Base-by-base conservation (phyloP, 257 asterid species). In the Echites panduratus region DNA sequence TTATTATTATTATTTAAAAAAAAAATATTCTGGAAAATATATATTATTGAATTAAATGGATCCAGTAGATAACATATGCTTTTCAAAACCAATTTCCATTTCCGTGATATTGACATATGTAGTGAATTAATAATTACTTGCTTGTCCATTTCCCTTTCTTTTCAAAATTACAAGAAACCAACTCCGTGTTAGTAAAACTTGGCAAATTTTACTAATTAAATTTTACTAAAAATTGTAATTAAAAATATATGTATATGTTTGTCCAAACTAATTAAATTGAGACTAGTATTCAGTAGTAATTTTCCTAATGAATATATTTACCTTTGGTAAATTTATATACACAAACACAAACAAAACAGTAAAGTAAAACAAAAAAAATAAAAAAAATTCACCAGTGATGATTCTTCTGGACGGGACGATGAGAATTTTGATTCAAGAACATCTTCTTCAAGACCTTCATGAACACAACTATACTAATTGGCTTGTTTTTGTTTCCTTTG, bases 371-470 rank as follows among this genome's bases (percentile, higher is more conserved):
- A 63, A 7, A 17, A 9, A 62, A 26, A 20, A 7, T 0, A 17
- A 41, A 20, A 64, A 38, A 0, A 16, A 17, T 38, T 64, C 69
- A 64, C 49, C 49, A 64, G 17, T 38, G 69, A 64, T 38, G 49
- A 9, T 59, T 24, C 35, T 75, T 84, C 45, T 81, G 81, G 74
- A 68, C n/a, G 1, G 79, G 69, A 74, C 68, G 78, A 68, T 75
- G 76, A 75, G 83, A 73, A 54, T 73, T 71, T 65, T 74, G 85
- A 66, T 67, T 57, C 80, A 71, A 54, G 71, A 84, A 75, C 54
- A 81, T 61, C 77, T 74, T 81, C 78, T 74, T 84, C 82, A 81
- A 68, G 70, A 79, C 82, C 74, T 79, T 78, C 75, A 84, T 64
- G 70, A 84, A 73, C 66, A 74, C 82, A 63, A 84, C 64, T 2